Evolutionary conservation across 2,329 filamentous ascomycete species (phyloP), one percentile per base, ranked within the genome.

Genomic region (Chrysoporthe deuterocubensis): DNA sequence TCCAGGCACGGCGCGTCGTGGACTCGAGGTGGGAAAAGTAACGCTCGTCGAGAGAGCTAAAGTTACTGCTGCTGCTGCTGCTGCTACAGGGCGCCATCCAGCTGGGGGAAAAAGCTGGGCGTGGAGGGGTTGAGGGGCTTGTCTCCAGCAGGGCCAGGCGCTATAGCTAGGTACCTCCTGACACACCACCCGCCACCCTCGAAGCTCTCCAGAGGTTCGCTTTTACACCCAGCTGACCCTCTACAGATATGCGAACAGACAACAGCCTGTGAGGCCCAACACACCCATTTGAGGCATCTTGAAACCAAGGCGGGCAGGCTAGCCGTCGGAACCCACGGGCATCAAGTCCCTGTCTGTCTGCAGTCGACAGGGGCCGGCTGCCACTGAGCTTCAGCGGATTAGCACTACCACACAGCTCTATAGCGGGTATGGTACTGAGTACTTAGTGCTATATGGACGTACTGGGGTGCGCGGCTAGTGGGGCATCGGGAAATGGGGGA

Each of bases 401-500:
- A 37, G 54, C 18, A 57, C 7, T 37, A 16, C 11, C 18, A n/a
- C 14, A 44, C 13, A 18, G 46, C n/a, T 9, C 46, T 50, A 50
- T 32, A 21, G 21, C 21, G 7, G 4, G 48, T 11, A 4, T 32
- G 16, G 48, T 32, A 21, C n/a, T 26, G 26, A 26, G 26, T 26
- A 26, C 26, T 26, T 50, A 46, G 46, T 50, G 7, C n/a, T 52
- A 14, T 52, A 13, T 52, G 48, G 21, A 26, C 26, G 26, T 26
- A 26, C 26, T 26, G 26, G 26, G 26, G 26, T 26, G 26, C 26
- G 26, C 37, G 37, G 37, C 9, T 60, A 26, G 67, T 59, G 67
- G 67, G 56, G 52, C 16, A 48, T 68, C 67, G 64, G 67, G 52
- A 59, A 66, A 63, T 68, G 67, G 67, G 59, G 18, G 26, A 54